Percentiles rank a stretch among this genome's conserved stretches.
phyloP scores from a whole-genome alignment of 2,329 filamentous ascomycete genomes.

The Arachnomyces sp. region DNA sequence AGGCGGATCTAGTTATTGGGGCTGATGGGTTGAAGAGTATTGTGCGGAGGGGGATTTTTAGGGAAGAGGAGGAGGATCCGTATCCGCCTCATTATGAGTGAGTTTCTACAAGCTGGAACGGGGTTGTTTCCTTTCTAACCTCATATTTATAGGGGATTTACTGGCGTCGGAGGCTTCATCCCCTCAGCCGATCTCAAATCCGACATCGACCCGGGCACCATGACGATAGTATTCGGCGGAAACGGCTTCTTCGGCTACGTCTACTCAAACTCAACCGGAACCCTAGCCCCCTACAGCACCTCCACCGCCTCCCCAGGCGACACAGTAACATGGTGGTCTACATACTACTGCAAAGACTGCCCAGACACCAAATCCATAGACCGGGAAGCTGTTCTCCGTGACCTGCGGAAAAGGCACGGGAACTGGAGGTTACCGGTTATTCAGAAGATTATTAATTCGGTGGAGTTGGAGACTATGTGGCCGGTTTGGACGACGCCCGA shows the following conservation, averaged over 20 bases:
- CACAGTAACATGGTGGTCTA: slow-evolving; percentile 40
- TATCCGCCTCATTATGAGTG: slow-evolving; percentile 36
- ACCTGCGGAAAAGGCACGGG: slow-evolving; percentile 34
- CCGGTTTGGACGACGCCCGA: slow-evolving; percentile 42
- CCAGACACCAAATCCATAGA: slow-evolving; percentile 25
- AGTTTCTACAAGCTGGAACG: slow-evolving; percentile 7
- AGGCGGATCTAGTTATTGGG: slow-evolving; percentile 36
- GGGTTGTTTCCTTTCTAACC: background rate
- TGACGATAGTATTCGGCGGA: slow-evolving; percentile 39
- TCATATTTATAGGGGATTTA: slow-evolving; percentile 23
- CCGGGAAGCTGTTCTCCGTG: slow-evolving; percentile 22
- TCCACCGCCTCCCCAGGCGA: slow-evolving; percentile 23
- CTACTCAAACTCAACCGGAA: slow-evolving; percentile 20
- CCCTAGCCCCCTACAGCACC: slow-evolving; percentile 3
- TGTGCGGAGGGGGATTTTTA: slow-evolving; percentile 30
- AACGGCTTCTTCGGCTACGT: slow-evolving; percentile 47
- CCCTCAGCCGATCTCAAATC: slow-evolving; percentile 19
- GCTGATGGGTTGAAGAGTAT: slow-evolving; percentile 35
- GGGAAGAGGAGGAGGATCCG: slow-evolving; percentile 20
- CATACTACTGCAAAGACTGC: slow-evolving; percentile 27
- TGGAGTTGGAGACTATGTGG: slow-evolving; percentile 37
- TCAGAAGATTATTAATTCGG: slow-evolving; percentile 30
- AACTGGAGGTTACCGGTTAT: slow-evolving; percentile 41
- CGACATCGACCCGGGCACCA: slow-evolving; percentile 28
- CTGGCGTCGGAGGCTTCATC: slow-evolving; percentile 41